phyloP scores from a whole-genome alignment of 176 grass and related monocot species.

The Otatea glauca region DNA sequence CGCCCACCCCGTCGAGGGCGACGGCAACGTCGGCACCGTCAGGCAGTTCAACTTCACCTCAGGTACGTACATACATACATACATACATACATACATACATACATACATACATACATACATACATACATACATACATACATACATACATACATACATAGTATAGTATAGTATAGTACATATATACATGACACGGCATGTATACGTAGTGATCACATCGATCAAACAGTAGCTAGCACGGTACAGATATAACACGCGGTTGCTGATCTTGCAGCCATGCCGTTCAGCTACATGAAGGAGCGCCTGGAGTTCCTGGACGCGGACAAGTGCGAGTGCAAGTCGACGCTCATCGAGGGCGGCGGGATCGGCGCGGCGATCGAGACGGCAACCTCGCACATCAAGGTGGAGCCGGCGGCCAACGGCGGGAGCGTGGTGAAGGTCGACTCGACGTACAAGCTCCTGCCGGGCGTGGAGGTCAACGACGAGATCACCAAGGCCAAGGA shows the following conservation, averaged over 20 bases:
- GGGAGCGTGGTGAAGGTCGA: slow-evolving; percentile 65
- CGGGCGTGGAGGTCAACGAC: slow-evolving; percentile 47
- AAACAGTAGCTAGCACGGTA: not conserved
- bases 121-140: not conserved
- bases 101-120: no score
- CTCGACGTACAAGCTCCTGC: slow-evolving; percentile 52
- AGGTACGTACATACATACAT: slow-evolving; percentile 24
- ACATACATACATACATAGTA: no score
- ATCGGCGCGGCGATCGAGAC: slow-evolving; percentile 55
- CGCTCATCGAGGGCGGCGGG: slow-evolving; percentile 66
- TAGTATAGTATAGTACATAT: no score
- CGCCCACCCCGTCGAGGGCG: slow-evolving; percentile 50
- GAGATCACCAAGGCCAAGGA: slow-evolving; percentile 58
- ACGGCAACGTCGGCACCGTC: slow-evolving; percentile 54
- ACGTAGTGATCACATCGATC: not conserved
- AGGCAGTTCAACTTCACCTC: slow-evolving; percentile 87
- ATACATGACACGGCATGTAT: not conserved
- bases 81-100: not conserved
- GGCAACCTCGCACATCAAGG: slow-evolving; percentile 57
- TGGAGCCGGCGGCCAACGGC: slow-evolving; percentile 56
- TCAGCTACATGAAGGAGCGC: slow-evolving; percentile 59
- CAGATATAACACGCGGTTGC: not conserved
- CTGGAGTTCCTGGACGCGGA: slow-evolving; percentile 63
- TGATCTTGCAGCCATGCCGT: slow-evolving; percentile 53
- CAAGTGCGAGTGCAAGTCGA: slow-evolving; percentile 64